Percentiles rank a stretch among this genome's conserved stretches.
phyloP scores from a whole-genome alignment of 768 basidiomycete species.

The Boletus tylopilopsis region DNA sequence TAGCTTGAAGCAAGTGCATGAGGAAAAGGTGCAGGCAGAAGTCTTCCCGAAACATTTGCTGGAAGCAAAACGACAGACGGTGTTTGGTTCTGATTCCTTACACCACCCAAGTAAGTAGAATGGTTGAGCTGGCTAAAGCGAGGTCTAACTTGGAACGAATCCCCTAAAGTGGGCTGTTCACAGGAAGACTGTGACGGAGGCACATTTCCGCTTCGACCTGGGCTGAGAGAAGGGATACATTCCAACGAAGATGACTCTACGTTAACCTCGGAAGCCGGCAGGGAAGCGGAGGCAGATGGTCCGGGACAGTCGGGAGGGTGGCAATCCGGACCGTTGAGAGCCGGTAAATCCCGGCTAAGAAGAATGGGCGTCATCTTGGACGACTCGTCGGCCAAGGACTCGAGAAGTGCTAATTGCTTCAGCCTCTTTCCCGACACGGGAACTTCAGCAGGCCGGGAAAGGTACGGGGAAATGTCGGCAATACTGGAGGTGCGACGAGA shows the following conservation, averaged over 20 bases:
- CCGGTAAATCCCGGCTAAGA: constrained; percentile 24
- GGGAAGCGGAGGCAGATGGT: constrained; percentile 29
- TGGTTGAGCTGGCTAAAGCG: constrained; percentile 45
- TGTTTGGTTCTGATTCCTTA: constrained; percentile 16
- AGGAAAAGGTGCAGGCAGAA: constrained; percentile 9
- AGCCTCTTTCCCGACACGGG: constrained; percentile 59
- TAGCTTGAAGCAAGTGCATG: constrained; percentile 18
- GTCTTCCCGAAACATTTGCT: constrained; percentile 5
- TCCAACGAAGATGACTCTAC: constrained; percentile 35
- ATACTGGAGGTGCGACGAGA: constrained; percentile 43
- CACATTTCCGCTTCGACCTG: constrained; percentile 7
- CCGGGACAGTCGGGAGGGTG: constrained; percentile 7
- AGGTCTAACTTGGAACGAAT: constrained; percentile 45
- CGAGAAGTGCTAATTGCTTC: constrained; percentile 68
- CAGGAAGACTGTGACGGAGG: constrained; percentile 1
- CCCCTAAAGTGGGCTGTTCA: constrained; percentile 11
- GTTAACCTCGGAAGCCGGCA: constrained; percentile 18
- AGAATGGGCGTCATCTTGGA: constrained; percentile 52
- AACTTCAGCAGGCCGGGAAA: constrained; percentile 50
- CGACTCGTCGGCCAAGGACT: constrained; percentile 71
- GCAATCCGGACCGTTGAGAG: constrained; percentile 1
- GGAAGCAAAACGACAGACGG: constrained; percentile 7
- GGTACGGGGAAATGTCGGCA: constrained; percentile 69
- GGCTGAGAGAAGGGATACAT: constrained; percentile 9
- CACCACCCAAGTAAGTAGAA: constrained; percentile 18